Conservation (phyloP, 2,329 filamentous ascomycete species). For the Trichoderma endophyticum region DNA sequence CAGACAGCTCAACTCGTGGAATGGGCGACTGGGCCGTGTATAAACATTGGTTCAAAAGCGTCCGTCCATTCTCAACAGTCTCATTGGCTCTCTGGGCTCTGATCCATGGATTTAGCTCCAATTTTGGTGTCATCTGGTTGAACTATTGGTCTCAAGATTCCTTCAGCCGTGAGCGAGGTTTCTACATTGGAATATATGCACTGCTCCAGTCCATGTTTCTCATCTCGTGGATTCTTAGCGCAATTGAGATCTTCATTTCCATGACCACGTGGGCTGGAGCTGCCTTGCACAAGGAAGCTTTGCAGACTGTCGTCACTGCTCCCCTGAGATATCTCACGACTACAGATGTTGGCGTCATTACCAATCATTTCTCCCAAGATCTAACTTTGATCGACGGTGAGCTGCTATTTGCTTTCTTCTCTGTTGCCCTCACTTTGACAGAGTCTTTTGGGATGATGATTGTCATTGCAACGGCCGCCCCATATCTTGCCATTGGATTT, state of each 20-base stretch:
- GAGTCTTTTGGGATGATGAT: slow-evolving; percentile 35
- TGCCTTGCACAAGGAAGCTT: slow-evolving; percentile 28
- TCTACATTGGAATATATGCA: slow-evolving; percentile 10
- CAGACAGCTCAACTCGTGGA: slow-evolving; percentile 12
- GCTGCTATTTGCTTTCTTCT: slow-evolving; percentile 29
- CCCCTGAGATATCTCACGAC: no score
- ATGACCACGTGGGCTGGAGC: slow-evolving; percentile 26
- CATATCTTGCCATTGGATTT: slow-evolving; percentile 46
- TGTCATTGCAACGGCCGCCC: slow-evolving; percentile 41
- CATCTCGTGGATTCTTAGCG: neutral
- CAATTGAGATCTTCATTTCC: slow-evolving; percentile 22
- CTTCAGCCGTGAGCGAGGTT: neutral
- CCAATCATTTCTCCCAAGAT: no score
- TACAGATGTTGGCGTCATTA: no score
- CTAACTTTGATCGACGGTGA: slow-evolving; percentile 30
- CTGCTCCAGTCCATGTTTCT: slow-evolving; percentile 6
- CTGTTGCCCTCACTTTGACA: slow-evolving; percentile 24
- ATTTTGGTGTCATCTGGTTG: slow-evolving; percentile 1
- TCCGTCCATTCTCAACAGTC: neutral
- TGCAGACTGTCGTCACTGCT: slow-evolving; percentile 25
- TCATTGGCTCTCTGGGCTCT: neutral
- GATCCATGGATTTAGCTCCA: slow-evolving; percentile 1
- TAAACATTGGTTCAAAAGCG: slow-evolving; percentile 13
- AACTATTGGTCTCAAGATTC: slow-evolving; percentile 4
- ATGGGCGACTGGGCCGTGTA: slow-evolving; percentile 13